phyloP scores from a whole-genome alignment of 371 early-diverging fungal species.

The Mortierella sp. region DNA sequence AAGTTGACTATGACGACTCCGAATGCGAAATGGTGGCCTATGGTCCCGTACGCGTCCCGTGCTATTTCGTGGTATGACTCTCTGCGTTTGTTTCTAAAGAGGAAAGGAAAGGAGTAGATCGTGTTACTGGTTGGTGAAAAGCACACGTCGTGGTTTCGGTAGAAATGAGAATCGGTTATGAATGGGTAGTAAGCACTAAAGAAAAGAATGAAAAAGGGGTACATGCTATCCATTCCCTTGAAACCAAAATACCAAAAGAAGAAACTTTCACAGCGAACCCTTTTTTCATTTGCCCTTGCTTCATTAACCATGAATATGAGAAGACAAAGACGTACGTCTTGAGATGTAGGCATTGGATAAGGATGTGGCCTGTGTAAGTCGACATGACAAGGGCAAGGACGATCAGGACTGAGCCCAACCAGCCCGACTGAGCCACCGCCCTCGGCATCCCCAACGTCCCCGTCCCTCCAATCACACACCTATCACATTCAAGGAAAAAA shows the following conservation, averaged over 20 bases:
- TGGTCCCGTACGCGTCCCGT: conserved; percentile 67
- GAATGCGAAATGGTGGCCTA: conserved; percentile 65
- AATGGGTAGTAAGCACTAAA: not conserved
- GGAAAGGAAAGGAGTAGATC: not conserved
- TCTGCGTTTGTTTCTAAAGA: conserved; percentile 5
- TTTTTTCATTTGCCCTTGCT: not conserved
- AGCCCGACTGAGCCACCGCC: conserved; percentile 39
- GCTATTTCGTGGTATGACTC: conserved; percentile 68
- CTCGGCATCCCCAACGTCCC: conserved; percentile 47
- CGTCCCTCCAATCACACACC: conserved; percentile 45
- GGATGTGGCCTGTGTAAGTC: conserved; percentile 34
- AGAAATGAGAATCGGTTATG: not conserved
- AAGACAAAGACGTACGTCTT: conserved; percentile 26
- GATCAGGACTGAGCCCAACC: conserved; percentile 27
- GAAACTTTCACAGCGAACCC: not conserved
- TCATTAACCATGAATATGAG: not conserved
- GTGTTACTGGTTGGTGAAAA: not conserved
- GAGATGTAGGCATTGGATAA: conserved; percentile 38
- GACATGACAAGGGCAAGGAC: conserved; percentile 39
- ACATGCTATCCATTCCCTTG: not conserved
- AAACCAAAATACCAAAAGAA: not conserved
- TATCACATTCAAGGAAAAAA: not conserved
- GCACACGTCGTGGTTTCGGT: not conserved
- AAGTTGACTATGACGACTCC: conserved; percentile 62
- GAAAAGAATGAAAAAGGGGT: not conserved